Conservation (phyloP, 805 yeast genomes). For the Nakazawaea sp. region DNA sequence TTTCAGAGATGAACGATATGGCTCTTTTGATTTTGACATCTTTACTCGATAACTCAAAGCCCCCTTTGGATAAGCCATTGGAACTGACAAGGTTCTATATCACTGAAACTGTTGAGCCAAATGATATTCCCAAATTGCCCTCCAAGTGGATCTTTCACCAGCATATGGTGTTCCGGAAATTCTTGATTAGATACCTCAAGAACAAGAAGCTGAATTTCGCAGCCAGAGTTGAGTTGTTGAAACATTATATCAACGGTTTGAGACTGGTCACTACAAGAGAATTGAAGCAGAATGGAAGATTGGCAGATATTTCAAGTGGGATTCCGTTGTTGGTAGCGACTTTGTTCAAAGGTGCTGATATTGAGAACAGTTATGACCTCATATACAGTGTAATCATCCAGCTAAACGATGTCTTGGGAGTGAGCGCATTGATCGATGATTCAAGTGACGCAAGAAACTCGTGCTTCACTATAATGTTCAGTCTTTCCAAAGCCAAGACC, state of each 20-base stretch:
- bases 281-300: constrained; percentile 2
- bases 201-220: no score
- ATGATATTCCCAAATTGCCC: neutral
- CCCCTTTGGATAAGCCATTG: neutral
- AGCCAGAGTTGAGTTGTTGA: constrained; percentile 7
- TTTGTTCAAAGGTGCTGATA: neutral
- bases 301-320: neutral
- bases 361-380: neutral
- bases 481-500: neutral
- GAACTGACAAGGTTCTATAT: neutral
- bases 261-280: constrained; percentile 3
- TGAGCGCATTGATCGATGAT: constrained; percentile 9
- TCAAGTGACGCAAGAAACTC: constrained; percentile 1
- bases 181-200: neutral
- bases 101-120: neutral
- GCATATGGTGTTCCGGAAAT: neutral
- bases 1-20: no score
- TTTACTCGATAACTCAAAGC: neutral
- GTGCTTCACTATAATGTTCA: constrained; percentile 6
- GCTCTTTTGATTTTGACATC: neutral
- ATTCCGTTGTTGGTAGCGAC: constrained; percentile 4
- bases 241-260: constrained; percentile 3
- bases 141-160: constrained; percentile 5
- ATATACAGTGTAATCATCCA: constrained; percentile 4
- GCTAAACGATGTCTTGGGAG: constrained; percentile 9